Base-by-base conservation (phyloP, 2,329 filamentous ascomycete species). In the Colletotrichum magnum region DNA sequence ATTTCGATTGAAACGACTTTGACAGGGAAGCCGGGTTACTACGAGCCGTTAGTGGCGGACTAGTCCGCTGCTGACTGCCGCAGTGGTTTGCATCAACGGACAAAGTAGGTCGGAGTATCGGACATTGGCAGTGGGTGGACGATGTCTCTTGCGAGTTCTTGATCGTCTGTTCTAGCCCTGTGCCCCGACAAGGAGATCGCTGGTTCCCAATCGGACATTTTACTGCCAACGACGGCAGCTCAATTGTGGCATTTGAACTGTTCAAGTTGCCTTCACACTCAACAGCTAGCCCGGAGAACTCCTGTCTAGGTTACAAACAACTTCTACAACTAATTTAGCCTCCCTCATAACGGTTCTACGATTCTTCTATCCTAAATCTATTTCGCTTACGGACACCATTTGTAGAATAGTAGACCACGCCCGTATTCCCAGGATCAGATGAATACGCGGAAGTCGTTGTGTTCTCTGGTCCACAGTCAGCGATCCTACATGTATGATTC, bases 1-100 rank as follows among this genome's bases (percentile, higher is more conserved):
- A 66, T 66, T 51, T 61, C 21, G 28, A 62, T 56, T 66, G 64
- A 66, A 66, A 66, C 64, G 43, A 15, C 36, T 26, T 51, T 28
- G 58, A 54, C 64, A 50, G 50, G 57, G 57, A 24, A 21, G 13
- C 13, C 1, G 39, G 50, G 12, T 28, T 12, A 6, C 28, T 12
- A 54, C 18, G 21, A 12, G 21, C 48, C 21, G 41, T 12, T 21
- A 2, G 13, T 18, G 18, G 18, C 50, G 58, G 57, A 41, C 10
- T 36, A 0, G 41, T n/a, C 41, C 41, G 36, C 28, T n/a, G 12
- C 4, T 4, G 21, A 9, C 15, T 18, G 43, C 15, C 1, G 16
- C 7, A 36, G 32, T 36, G 15, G 41, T n/a, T 21, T 50, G 58
- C 58, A 61, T 61, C 64, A 66, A 61, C 21, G 58, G 64, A 39